Conservation (phyloP, 1,139 yeast species). For the Diutina sp. region DNA sequence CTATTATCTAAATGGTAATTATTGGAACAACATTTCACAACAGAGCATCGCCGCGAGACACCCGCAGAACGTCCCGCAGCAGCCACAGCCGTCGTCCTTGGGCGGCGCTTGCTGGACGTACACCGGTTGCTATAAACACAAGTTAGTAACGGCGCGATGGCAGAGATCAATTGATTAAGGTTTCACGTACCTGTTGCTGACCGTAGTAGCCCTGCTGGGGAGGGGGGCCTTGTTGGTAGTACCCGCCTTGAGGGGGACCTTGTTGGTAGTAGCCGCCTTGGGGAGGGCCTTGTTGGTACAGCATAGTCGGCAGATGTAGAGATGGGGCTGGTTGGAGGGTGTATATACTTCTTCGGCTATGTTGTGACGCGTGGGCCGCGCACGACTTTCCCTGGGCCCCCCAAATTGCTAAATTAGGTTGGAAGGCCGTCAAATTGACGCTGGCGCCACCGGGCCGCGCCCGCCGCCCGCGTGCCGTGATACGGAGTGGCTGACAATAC, state of each 20-base stretch:
- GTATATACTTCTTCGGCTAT: not conserved
- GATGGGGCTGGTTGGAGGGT: not conserved
- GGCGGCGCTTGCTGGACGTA: slow-evolving; percentile 1
- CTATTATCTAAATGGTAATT: not conserved
- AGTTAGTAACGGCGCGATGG: not conserved
- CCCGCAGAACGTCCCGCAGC: slow-evolving; percentile 2
- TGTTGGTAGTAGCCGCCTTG: slow-evolving; percentile 1
- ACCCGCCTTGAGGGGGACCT: slow-evolving; percentile 1
- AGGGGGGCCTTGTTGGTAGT: slow-evolving; percentile 2
- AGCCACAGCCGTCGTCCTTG: not conserved
- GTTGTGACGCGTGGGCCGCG: not conserved
- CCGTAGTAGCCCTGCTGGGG: slow-evolving; percentile 1
- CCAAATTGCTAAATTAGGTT: not conserved
- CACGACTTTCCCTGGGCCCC: not conserved
- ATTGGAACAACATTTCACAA: slow-evolving; percentile 1
- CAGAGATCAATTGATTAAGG: not conserved
- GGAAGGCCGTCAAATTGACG: not conserved
- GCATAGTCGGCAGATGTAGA: not conserved
- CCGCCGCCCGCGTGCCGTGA: no score
- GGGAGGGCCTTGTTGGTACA: slow-evolving; percentile 2
- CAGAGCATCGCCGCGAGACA: slow-evolving; percentile 2
- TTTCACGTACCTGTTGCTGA: not conserved
- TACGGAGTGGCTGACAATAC: no score
- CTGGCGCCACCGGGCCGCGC: not conserved
- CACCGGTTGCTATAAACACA: not conserved